Conservation (phyloP, 2,329 filamentous ascomycete species). For the Calonectria pteridis region DNA sequence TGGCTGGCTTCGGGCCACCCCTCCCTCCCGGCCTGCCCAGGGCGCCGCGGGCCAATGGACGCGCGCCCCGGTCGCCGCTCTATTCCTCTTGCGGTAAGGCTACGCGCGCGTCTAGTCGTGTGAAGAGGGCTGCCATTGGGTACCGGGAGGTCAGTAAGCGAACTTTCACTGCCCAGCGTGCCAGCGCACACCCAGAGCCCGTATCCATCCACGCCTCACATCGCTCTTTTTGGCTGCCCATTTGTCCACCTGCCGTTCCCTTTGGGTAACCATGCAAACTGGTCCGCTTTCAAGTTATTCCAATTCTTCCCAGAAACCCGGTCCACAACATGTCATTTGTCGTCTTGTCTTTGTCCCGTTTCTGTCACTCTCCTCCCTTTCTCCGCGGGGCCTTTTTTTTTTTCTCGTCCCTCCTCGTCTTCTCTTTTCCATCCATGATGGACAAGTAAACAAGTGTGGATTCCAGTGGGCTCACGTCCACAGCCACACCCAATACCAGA, state of each 20-base stretch:
- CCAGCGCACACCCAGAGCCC: slow-evolving; percentile 43
- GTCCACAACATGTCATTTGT: neutral
- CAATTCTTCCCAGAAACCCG: neutral
- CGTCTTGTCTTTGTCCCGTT: slow-evolving; percentile 16
- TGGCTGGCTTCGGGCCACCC: slow-evolving; percentile 32
- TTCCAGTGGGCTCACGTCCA: neutral
- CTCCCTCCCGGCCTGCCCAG: slow-evolving; percentile 25
- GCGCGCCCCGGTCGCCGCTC: slow-evolving; percentile 37
- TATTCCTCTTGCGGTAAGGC: slow-evolving; percentile 32
- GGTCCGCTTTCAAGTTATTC: neutral
- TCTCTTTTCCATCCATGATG: neutral
- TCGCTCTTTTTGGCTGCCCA: slow-evolving; percentile 25
- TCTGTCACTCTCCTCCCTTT: neutral
- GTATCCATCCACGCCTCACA: slow-evolving; percentile 27
- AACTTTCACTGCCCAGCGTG: slow-evolving; percentile 40
- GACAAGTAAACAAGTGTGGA: neutral
- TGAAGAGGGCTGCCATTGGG: slow-evolving; percentile 43
- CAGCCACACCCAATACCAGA: slow-evolving; percentile 8
- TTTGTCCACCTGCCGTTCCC: slow-evolving; percentile 19
- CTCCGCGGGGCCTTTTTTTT: neutral
- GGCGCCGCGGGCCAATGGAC: slow-evolving; percentile 41
- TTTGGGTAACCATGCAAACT: slow-evolving; percentile 10
- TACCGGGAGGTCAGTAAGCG: slow-evolving; percentile 47
- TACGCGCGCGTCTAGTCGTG: slow-evolving; percentile 49
- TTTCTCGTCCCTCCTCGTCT: neutral